Percentiles rank a stretch among this genome's conserved stretches.
These are phyloP conservation scores for Oemleria cerasiformis DNA, from an alignment of 306 rosid species.

Conservation along the genomic window DNA sequence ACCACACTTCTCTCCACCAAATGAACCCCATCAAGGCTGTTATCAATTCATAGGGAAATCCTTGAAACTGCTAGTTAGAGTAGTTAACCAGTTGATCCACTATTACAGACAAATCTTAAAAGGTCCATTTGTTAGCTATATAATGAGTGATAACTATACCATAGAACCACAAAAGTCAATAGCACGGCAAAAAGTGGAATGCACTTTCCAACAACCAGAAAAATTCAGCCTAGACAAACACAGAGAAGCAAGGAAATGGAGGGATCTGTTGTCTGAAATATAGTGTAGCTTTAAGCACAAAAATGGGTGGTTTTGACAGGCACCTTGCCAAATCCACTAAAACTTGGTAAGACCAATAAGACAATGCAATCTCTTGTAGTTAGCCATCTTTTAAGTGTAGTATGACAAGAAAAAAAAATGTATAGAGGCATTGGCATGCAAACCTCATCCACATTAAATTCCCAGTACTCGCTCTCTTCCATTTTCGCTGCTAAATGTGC, in stretches of 20 bases:
- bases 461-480: conserved; percentile 98
- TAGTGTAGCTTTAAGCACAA: neutral
- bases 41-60: neutral
- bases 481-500: conserved; percentile 55
- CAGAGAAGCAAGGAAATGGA: neutral
- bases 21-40: neutral
- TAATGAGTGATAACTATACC: neutral
- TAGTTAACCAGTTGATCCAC: neutral
- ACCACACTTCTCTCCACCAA: neutral
- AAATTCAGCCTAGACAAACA: neutral
- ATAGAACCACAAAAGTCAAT: neutral
- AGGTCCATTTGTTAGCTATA: neutral
- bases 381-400: neutral
- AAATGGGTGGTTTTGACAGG: neutral
- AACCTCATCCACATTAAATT: conserved; percentile 68
- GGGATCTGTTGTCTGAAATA: neutral
- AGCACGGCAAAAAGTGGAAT: neutral
- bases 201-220: neutral
- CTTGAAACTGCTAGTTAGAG: neutral
- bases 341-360: neutral
- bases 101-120: neutral
- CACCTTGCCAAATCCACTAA: neutral
- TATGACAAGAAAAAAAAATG: conserved; percentile 20
- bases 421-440: conserved; percentile 29
- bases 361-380: conserved; percentile 5